phyloP scores from a whole-genome alignment of 2,329 filamentous ascomycete species.

The Trichoderma semiorbis region DNA sequence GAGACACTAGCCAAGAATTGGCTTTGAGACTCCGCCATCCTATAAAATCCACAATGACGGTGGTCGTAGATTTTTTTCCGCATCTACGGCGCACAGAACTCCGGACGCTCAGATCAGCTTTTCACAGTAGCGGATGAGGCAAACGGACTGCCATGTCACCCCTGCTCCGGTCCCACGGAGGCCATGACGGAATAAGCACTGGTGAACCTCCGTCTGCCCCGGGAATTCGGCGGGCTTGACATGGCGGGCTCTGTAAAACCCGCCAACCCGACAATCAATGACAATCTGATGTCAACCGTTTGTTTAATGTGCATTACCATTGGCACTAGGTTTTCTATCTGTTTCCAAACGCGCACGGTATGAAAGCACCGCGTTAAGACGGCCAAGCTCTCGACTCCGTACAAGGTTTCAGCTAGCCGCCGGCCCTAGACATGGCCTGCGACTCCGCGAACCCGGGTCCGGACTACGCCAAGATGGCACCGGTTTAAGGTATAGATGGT shows the following conservation, averaged over 20 bases:
- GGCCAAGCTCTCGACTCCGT: background rate
- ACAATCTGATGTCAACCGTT: background rate
- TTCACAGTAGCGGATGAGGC: background rate
- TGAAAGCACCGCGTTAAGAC: background rate
- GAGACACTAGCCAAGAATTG: background rate
- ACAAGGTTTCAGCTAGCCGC: slow-evolving; percentile 9
- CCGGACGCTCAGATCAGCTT: background rate
- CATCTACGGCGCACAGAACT: background rate
- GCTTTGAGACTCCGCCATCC: background rate
- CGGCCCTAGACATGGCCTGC: background rate
- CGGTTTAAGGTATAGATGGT: background rate
- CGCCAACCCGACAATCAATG: slow-evolving; percentile 6
- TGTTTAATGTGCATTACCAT: background rate
- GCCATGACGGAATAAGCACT: background rate
- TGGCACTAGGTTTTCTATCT: background rate
- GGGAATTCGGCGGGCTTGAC: background rate
- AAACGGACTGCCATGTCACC: background rate
- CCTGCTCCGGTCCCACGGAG: background rate
- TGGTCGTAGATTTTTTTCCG: background rate
- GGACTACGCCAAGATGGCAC: background rate
- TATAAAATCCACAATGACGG: background rate
- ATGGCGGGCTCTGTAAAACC: background rate
- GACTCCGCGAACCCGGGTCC: background rate
- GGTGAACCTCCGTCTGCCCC: background rate
- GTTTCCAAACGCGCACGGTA: background rate